phyloP scores from a whole-genome alignment of 495 filamentous ascomycete genomes.

The Neurospora sp. region DNA sequence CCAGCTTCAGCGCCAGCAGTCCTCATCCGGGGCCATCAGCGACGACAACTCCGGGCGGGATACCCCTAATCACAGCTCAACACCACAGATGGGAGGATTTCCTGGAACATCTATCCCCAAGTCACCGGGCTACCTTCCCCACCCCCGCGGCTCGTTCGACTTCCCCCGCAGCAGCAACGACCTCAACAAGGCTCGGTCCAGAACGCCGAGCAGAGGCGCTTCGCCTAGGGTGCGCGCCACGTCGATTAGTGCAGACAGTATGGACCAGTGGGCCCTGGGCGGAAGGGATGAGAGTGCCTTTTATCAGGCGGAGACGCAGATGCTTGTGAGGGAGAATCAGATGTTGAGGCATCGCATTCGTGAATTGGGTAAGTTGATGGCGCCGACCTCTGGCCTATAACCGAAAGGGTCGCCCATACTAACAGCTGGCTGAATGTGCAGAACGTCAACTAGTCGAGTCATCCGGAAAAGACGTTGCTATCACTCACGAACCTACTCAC shows the following conservation, averaged over 20 bases:
- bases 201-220: constrained; percentile 45
- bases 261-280: constrained; percentile 31
- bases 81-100: constrained; percentile 18
- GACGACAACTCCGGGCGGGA: constrained; percentile 61
- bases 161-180: constrained; percentile 36
- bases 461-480: not conserved
- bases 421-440: not conserved
- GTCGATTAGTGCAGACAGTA: constrained; percentile 43
- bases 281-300: constrained; percentile 72
- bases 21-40: constrained; percentile 40
- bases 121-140: constrained; percentile 44
- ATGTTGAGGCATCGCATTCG: constrained; percentile 80
- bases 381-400: not conserved
- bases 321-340: constrained; percentile 81
- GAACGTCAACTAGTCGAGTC: constrained; percentile 1
- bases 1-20: constrained; percentile 54
- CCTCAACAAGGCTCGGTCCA: constrained; percentile 38
- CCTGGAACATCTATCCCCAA: constrained; percentile 21
- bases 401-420: not conserved
- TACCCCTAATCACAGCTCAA: constrained; percentile 24
- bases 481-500: not conserved
- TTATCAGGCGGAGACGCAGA: constrained; percentile 87
- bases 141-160: constrained; percentile 46
- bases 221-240: constrained; percentile 44
- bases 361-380: constrained; percentile 53